A percentile compares a stretch with the other conserved stretches of the same genome.
These are phyloP conservation scores for Colletotrichum destructivum DNA, from an alignment of 2,329 filamentous ascomycete genomes.

Conservation along the genomic window DNA sequence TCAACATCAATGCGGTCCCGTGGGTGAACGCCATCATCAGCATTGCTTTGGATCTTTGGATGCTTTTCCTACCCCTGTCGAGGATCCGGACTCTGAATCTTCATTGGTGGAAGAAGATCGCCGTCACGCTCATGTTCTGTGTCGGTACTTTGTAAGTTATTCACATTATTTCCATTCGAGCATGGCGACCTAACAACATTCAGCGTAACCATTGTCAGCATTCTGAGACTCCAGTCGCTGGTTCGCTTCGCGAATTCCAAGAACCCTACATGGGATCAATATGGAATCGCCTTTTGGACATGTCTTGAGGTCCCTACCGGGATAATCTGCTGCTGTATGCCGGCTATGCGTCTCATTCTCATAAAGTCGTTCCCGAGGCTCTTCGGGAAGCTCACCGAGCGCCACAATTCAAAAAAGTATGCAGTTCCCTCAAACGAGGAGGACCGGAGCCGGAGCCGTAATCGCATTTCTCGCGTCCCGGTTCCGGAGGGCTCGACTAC, in stretches of 20 bases:
- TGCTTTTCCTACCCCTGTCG: slow-evolving; percentile 59
- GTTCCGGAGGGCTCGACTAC: slow-evolving; percentile 7
- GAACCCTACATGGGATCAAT: slow-evolving; percentile 51
- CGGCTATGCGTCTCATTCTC: slow-evolving; percentile 39
- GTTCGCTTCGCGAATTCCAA: slow-evolving; percentile 47
- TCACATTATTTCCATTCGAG: not conserved
- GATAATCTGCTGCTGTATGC: slow-evolving; percentile 37
- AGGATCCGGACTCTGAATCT: slow-evolving; percentile 53
- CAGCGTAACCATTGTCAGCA: slow-evolving; percentile 52
- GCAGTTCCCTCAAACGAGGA: slow-evolving; percentile 12
- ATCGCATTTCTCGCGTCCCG: slow-evolving; percentile 5
- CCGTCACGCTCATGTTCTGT: slow-evolving; percentile 59
- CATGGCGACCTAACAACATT: not conserved
- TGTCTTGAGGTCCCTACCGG: slow-evolving; percentile 34
- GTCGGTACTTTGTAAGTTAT: slow-evolving; percentile 57
- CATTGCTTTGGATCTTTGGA: slow-evolving; percentile 59
- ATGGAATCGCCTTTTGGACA: slow-evolving; percentile 45
- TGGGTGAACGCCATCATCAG: slow-evolving; percentile 61
- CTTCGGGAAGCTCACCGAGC: slow-evolving; percentile 30
- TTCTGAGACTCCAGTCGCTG: slow-evolving; percentile 49
- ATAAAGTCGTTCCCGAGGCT: slow-evolving; percentile 29
- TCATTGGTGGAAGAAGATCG: slow-evolving; percentile 59
- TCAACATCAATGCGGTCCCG: slow-evolving; percentile 56
- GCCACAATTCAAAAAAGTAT: slow-evolving; percentile 15
- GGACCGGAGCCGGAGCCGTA: not conserved